A percentile compares a stretch with the other conserved stretches of the same genome.
phyloP scores from a whole-genome alignment of 352 stramenopile genomes.

The Globisporangium barbulae region DNA sequence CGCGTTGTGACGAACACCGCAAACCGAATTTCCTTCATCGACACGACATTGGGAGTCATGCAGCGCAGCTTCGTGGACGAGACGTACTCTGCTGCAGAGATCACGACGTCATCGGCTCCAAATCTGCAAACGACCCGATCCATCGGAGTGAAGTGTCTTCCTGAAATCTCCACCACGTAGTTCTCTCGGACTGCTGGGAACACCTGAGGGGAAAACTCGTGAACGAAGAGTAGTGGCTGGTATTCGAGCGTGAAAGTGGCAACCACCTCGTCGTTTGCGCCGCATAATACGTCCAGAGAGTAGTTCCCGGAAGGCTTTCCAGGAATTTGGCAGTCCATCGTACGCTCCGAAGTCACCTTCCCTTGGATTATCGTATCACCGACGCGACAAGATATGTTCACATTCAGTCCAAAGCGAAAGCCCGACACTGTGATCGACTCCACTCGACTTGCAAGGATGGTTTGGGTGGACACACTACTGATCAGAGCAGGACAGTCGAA shows the following conservation, averaged over 20 bases:
- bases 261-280: slow-evolving; percentile 1
- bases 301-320: slow-evolving; percentile 32
- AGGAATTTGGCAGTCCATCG: slow-evolving; percentile 27
- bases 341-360: slow-evolving; percentile 23
- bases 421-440: slow-evolving; percentile 23
- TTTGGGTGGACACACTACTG: slow-evolving; percentile 11
- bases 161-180: slow-evolving; percentile 25
- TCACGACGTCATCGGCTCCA: slow-evolving; percentile 12
- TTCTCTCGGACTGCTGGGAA: slow-evolving; percentile 16
- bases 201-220: slow-evolving; percentile 17
- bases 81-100: slow-evolving; percentile 18
- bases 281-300: slow-evolving; percentile 28
- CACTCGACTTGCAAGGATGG: slow-evolving; percentile 19
- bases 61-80: slow-evolving; percentile 26
- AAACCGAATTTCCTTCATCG: slow-evolving; percentile 16
- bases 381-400: slow-evolving; percentile 28
- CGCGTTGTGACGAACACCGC: slow-evolving; percentile 9
- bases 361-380: slow-evolving; percentile 4
- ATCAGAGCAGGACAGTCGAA: slow-evolving; percentile 21
- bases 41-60: slow-evolving; percentile 16
- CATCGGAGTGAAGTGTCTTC: slow-evolving; percentile 18
- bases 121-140: slow-evolving; percentile 33
- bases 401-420: slow-evolving; percentile 24
- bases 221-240: slow-evolving; percentile 16
- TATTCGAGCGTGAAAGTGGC: slow-evolving; percentile 28